These are phyloP conservation scores for Bonia amplexicaulis DNA, from an alignment of 176 grass and related monocot genomes.

Conservation along the genomic window DNA sequence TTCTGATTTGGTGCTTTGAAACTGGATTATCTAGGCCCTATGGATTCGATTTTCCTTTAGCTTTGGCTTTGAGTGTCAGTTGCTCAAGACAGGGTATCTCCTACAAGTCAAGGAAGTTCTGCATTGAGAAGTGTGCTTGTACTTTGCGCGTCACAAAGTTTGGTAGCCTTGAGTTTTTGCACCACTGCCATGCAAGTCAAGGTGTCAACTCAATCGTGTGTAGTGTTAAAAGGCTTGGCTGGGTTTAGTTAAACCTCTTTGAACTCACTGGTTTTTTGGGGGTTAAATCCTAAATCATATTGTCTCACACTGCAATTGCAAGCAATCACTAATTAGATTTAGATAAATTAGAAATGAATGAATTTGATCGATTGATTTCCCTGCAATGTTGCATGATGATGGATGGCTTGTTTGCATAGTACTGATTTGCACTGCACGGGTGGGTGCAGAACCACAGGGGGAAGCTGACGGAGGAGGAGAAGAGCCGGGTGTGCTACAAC, in stretches of 20 bases:
- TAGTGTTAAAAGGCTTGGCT: neutral
- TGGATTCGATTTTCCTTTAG: neutral
- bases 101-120: neutral
- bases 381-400: neutral
- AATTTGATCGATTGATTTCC: neutral
- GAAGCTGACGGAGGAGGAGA: constrained; percentile 80
- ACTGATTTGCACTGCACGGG: neutral
- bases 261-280: neutral
- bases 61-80: neutral
- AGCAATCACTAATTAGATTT: neutral
- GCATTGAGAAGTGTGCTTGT: neutral
- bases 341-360: neutral
- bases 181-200: neutral
- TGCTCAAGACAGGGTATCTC: neutral
- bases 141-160: neutral
- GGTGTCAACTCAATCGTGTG: neutral
- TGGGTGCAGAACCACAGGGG: constrained; percentile 64
- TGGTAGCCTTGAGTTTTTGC: neutral
- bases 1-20: neutral
- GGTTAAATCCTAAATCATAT: neutral
- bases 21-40: neutral
- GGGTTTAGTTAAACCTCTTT: neutral
- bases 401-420: neutral
- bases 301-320: neutral
- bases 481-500: constrained; percentile 68